Conservation (phyloP, 371 early-diverging fungal species). For the Fennellomyces sp. region DNA sequence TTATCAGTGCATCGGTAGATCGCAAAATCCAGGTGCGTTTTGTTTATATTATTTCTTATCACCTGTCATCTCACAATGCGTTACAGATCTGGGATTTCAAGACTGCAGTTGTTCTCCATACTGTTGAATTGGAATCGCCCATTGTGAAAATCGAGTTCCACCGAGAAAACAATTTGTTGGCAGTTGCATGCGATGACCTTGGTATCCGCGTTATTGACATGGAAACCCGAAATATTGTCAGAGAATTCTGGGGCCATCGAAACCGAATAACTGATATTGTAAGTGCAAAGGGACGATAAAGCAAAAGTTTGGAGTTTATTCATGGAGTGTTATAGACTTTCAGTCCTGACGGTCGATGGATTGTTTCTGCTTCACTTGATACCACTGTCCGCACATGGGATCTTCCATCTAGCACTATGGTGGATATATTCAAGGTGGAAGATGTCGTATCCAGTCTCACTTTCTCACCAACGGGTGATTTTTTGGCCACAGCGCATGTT, state of each 20-base stretch:
- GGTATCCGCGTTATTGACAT: slow-evolving; percentile 86
- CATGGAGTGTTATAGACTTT: slow-evolving; percentile 60
- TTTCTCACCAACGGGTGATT: slow-evolving; percentile 91
- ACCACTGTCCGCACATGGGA: slow-evolving; percentile 94
- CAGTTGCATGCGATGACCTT: slow-evolving; percentile 84
- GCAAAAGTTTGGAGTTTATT: neutral
- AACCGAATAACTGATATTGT: slow-evolving; percentile 88
- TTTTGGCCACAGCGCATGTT: slow-evolving; percentile 90
- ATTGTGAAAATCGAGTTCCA: slow-evolving; percentile 68
- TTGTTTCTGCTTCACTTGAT: slow-evolving; percentile 85
- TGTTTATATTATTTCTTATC: neutral
- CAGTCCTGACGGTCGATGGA: slow-evolving; percentile 92
- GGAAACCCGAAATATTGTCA: slow-evolving; percentile 78
- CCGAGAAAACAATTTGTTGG: slow-evolving; percentile 78
- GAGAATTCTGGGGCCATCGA: slow-evolving; percentile 88
- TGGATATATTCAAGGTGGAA: slow-evolving; percentile 82
- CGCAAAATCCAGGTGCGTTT: slow-evolving; percentile 68
- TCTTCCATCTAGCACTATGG: slow-evolving; percentile 86
- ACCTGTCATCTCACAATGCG: neutral
- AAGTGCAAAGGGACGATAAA: slow-evolving; percentile 8
- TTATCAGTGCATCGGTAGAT: slow-evolving; percentile 85
- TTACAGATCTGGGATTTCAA: slow-evolving; percentile 83
- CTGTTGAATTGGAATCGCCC: slow-evolving; percentile 74
- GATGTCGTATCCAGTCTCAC: slow-evolving; percentile 81
- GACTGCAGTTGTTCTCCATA: slow-evolving; percentile 59